Base-by-base conservation (phyloP, 495 filamentous ascomycete species). In the Cenococcum geophilum region DNA sequence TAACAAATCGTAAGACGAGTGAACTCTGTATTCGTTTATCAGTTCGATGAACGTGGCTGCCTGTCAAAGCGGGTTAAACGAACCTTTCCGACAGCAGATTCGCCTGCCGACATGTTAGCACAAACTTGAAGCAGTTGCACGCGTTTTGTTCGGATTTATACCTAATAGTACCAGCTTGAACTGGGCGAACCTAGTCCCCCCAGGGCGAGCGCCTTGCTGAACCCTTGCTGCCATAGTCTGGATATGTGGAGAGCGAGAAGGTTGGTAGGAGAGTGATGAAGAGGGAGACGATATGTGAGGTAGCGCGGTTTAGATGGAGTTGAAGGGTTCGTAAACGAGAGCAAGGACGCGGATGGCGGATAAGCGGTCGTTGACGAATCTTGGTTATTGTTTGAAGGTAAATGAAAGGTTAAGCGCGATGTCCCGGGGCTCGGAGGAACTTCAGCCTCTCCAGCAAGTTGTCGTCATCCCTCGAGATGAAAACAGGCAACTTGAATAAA, bases 41-140 rank as follows among this genome's bases (percentile, higher is more conserved):
- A 66, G 59, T 54, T 23, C 34, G 4, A 1, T 32, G 36, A 53
- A 47, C 40, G 58, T 58, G 66, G 62, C 63, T 67, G 66, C 66
- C 66, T 69, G 40, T 52, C 14, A 52, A 63, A 61, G 51, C 53
- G 40, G 16, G 12, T 14, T 4, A 5, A 47, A 59, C 78, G 55
- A 76, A 93, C 89, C 88, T 96, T 97, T 86, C 93, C 93, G 22
- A 98, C 93, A 47, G 93, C 93, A 63, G 93, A 97, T 79, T 98
- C 93, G 71, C 93, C 92, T 97, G 58, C 5, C n/a, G 40, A 0
- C 79, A 76, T 66, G 67, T 78, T 65, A 74, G 74, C 57, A 16
- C 18, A 5, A 51, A 57, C 8, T 52, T 18, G 36, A 34, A 60
- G 10, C 48, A 5, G 21, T 8, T n/a, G 21, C 42, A 11, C 50